Evolutionary conservation across 2,329 filamentous ascomycete genomes (phyloP).

Genomic region (Apiospora hydei): DNA sequence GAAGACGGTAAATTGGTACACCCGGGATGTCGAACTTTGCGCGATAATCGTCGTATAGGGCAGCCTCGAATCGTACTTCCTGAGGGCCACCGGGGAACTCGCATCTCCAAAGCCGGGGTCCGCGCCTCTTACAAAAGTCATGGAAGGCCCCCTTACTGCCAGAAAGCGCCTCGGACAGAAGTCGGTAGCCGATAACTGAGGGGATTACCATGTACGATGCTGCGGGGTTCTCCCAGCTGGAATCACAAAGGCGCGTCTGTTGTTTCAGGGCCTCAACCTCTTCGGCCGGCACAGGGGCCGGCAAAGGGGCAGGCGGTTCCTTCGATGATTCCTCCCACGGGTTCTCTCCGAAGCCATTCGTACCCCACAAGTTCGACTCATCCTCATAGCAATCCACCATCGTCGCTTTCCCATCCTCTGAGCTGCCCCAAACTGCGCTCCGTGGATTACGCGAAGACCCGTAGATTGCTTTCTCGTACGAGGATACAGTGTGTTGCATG

Average conservation of each 20-base stretch:
- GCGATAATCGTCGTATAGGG: too few species aligned
- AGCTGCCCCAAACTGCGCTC: too few species aligned
- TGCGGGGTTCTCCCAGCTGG: not conserved
- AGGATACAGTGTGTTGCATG: too few species aligned
- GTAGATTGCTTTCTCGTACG: too few species aligned
- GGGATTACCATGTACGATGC: not conserved
- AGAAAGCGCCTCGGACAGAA: not conserved
- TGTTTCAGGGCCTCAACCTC: not conserved
- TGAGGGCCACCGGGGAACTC: not conserved
- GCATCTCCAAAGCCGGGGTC: fast-evolving
- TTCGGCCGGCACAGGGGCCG: not conserved
- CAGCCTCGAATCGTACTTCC: not conserved
- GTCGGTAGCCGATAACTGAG: not conserved
- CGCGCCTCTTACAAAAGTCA: not conserved
- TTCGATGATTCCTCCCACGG: too few species aligned
- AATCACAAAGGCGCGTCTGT: not conserved
- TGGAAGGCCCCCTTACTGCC: not conserved
- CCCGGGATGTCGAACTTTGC: not conserved
- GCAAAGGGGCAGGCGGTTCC: too few species aligned
- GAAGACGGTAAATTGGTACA: not conserved
- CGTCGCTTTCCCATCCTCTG: too few species aligned
- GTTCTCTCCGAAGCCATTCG: too few species aligned
- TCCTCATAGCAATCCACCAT: not conserved
- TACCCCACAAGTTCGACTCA: too few species aligned
- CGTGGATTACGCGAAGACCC: too few species aligned